Conservation (phyloP, 345 rosid species). For the Hibiscus tridactylites region DNA sequence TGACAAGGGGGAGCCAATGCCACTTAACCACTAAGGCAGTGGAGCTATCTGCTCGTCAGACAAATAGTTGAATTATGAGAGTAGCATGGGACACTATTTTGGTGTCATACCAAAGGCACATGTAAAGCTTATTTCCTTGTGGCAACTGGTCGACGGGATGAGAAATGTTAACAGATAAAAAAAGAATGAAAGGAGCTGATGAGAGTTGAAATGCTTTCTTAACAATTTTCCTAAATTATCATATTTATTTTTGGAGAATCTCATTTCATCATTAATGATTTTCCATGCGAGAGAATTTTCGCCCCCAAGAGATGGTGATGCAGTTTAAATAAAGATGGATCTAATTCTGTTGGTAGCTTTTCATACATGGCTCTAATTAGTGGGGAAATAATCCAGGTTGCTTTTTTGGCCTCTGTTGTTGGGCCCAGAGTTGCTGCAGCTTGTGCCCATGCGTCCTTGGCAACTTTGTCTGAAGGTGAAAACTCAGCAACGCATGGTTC, state of each 20-base stretch:
- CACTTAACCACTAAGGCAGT: too few species aligned
- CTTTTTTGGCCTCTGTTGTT: conserved; percentile 91
- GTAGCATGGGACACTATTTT: not conserved
- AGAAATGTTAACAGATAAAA: not conserved
- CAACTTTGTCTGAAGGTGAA: conserved; percentile 59
- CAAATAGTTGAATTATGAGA: not conserved
- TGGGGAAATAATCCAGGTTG: conserved; percentile 45
- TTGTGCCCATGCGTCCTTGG: conserved; percentile 93
- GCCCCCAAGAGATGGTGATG: not conserved
- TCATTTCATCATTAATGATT: not conserved
- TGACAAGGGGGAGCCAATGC: too few species aligned
- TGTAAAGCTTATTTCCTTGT: not conserved
- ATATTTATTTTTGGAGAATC: not conserved
- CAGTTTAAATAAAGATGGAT: not conserved
- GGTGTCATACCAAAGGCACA: not conserved
- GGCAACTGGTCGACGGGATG: not conserved
- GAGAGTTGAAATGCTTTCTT: conserved; percentile 1
- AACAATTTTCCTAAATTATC: not conserved
- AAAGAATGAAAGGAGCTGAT: not conserved
- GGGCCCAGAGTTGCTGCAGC: conserved; percentile 99
- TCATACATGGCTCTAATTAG: conserved; percentile 11
- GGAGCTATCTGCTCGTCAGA: not conserved
- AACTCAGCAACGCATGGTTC: conserved; percentile 20
- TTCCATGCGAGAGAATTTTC: not conserved
- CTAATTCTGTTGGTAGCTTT: not conserved